Evolutionary conservation across 768 basidiomycete genomes (phyloP).

Genomic region (Clathrus columnatus): DNA sequence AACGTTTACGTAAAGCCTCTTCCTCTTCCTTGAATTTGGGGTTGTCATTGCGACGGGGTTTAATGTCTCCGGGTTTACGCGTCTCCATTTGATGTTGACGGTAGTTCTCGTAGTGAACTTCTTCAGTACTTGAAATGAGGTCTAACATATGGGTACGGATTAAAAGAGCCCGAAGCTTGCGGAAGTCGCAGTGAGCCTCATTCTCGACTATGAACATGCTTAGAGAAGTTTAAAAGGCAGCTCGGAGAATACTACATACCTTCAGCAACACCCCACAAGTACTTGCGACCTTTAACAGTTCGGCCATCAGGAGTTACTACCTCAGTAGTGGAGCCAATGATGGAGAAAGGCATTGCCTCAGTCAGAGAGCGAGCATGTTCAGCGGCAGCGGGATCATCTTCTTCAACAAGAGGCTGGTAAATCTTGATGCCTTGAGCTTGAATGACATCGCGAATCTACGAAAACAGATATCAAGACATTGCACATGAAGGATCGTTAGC

Average conservation of each 20-base stretch:
- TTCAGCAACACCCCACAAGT: slow-evolving; percentile 99
- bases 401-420: slow-evolving; percentile 88
- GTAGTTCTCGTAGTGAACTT: slow-evolving; percentile 96
- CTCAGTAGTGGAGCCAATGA: slow-evolving; percentile 95
- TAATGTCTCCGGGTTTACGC: slow-evolving; percentile 96
- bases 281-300: slow-evolving; percentile 93
- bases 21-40: slow-evolving; percentile 99
- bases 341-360: slow-evolving; percentile 96
- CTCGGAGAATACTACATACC: slow-evolving; percentile 38
- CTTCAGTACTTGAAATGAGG: slow-evolving; percentile 92
- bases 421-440: slow-evolving; percentile 88
- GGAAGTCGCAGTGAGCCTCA: slow-evolving; percentile 99
- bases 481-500: slow-evolving; percentile 12
- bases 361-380: slow-evolving; percentile 82
- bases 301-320: slow-evolving; percentile 88
- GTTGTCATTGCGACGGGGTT: slow-evolving; percentile 97
- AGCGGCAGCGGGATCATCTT: slow-evolving; percentile 75
- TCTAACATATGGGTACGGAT: slow-evolving; percentile 99
- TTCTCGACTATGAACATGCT: slow-evolving; percentile 76
- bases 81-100: slow-evolving; percentile 99
- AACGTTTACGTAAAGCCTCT: slow-evolving; percentile 90
- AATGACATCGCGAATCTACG: slow-evolving; percentile 81
- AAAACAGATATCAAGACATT: background rate
- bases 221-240: background rate
- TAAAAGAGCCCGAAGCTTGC: slow-evolving; percentile 88